Evolutionary conservation across 257 asterid genomes (phyloP), one percentile per base, ranked within the genome.

Genomic region (Salvia rosmarinus): DNA sequence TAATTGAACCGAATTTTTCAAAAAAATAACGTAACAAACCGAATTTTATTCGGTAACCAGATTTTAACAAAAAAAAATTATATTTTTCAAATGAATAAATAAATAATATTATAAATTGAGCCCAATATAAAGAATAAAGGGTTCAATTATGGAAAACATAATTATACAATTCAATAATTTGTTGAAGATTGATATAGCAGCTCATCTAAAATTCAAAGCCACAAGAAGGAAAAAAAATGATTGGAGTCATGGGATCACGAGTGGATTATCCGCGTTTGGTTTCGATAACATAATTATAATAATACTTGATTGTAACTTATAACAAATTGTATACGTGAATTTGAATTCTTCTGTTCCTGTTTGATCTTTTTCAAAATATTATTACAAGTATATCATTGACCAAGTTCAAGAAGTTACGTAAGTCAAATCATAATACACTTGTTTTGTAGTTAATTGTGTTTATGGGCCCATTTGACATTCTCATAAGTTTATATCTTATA

Each of bases 261-360:
- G 56, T 4, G n/a, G 44, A 47, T 34, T 75, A 47, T 64, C 68
- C 49, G 42, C 13, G 19, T 56, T 56, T 25, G 59, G 67, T 42
- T 58, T 44, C 25, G 44, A 58, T 39, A 32, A 67, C 70, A 25
- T 51, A 11, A 60, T 68, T 68, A 37, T 61, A 46, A 1, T 49
- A 16, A 6, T 16, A 49, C 1, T 50, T 75, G 13, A n/a, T 66
- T 4, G 21, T 57, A 44, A 40, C 54, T 43, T 20, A 13, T 3
- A 34, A 43, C 57, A 14, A 19, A 58, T 46, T 58, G 49, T 28
- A 16, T 55, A 17, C 30, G 17, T 42, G 14, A 23, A 56, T 21
- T 34, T 60, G 14, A 19, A 54, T 55, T 50, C 9, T 43, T 54
- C 10, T 17, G 17, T 50, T 40, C 9, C 6, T 25, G 58, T 62